Conservation (phyloP, 2,329 filamentous ascomycete genomes). For the Conoideocrella luteorostrata region DNA sequence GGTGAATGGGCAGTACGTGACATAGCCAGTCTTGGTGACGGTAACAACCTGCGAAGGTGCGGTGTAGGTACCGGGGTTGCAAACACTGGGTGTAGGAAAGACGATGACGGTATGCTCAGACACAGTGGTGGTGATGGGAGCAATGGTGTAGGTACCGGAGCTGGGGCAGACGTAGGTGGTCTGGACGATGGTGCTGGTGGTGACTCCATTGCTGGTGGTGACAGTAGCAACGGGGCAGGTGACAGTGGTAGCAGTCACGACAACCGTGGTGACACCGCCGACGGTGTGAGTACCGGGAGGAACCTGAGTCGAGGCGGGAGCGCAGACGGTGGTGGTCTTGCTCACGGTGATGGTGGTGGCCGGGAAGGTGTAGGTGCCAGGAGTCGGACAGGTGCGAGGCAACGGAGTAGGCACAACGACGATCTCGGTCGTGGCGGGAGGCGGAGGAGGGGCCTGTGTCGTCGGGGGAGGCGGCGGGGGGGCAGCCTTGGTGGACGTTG, state of each 20-base stretch:
- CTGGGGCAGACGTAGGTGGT: conserved; percentile 69
- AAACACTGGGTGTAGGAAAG: conserved; percentile 59
- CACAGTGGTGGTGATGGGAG: conserved; percentile 57
- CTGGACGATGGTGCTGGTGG: conserved; percentile 60
- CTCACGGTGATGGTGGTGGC: conserved; percentile 64
- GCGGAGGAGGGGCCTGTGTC: conserved; percentile 11
- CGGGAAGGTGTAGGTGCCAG: conserved; percentile 70
- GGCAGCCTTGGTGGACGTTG: conserved; percentile 9
- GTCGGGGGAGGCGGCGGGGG: conserved; percentile 4
- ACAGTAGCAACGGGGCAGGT: conserved; percentile 64
- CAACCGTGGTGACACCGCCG: conserved; percentile 67
- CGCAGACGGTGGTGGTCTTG: conserved; percentile 61
- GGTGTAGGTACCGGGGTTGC: conserved; percentile 67
- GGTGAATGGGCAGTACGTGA: conserved; percentile 65
- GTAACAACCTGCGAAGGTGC: conserved; percentile 61
- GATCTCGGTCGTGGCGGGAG: conserved; percentile 33
- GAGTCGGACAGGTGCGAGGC: conserved; percentile 51
- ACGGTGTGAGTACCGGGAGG: conserved; percentile 60
- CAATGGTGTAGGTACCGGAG: conserved; percentile 70
- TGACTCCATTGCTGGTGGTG: conserved; percentile 48
- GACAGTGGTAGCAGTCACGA: conserved; percentile 59
- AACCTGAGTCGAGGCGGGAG: conserved; percentile 53
- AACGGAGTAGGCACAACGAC: conserved; percentile 43
- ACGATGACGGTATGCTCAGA: conserved; percentile 49
- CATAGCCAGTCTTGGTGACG: conserved; percentile 59